Evolutionary conservation across 1,139 yeast species (phyloP).

Genomic region (Yamadazyma diddensiae): DNA sequence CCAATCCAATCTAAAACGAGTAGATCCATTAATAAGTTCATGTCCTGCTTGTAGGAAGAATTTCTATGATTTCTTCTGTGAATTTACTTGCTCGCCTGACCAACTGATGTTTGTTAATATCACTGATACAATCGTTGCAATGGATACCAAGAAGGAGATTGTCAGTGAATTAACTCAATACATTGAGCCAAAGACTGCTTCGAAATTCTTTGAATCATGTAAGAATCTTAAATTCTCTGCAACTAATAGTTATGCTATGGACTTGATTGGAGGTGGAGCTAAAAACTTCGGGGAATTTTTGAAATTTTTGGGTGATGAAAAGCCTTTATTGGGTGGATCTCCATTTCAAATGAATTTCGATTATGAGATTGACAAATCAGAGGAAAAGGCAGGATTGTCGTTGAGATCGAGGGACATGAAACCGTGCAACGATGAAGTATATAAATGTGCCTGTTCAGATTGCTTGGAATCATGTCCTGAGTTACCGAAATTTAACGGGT

Average conservation of each 20-base stretch:
- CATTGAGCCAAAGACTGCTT: conserved; percentile 60
- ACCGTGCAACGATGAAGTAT: conserved; percentile 64
- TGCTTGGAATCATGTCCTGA: conserved; percentile 79
- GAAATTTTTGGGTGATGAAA: conserved; percentile 89
- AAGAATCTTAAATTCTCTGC: conserved; percentile 88
- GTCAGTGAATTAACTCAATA: conserved; percentile 71
- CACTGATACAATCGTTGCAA: conserved; percentile 51
- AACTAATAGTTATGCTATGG: conserved; percentile 96
- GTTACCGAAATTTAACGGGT: conserved; percentile 44
- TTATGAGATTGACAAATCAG: conserved; percentile 33
- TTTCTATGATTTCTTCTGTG: conserved; percentile 81
- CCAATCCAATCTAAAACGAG: conserved; percentile 60
- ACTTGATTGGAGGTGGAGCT: conserved; percentile 95
- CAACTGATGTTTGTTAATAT: conserved; percentile 76
- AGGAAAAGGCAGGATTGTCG: conserved; percentile 19
- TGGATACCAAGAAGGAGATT: conserved; percentile 50
- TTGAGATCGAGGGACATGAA: conserved; percentile 34
- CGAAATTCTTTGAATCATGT: conserved; percentile 74
- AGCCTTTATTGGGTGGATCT: conserved; percentile 90
- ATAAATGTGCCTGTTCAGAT: conserved; percentile 87
- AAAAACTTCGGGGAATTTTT: conserved; percentile 66
- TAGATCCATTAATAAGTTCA: conserved; percentile 77
- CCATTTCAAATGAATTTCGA: conserved; percentile 88
- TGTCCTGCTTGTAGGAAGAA: conserved; percentile 94
- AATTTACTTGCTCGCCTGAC: conserved; percentile 85